These are phyloP conservation scores for Lipomyces sp. DNA, from an alignment of 805 yeast genomes.

Conservation along the genomic window DNA sequence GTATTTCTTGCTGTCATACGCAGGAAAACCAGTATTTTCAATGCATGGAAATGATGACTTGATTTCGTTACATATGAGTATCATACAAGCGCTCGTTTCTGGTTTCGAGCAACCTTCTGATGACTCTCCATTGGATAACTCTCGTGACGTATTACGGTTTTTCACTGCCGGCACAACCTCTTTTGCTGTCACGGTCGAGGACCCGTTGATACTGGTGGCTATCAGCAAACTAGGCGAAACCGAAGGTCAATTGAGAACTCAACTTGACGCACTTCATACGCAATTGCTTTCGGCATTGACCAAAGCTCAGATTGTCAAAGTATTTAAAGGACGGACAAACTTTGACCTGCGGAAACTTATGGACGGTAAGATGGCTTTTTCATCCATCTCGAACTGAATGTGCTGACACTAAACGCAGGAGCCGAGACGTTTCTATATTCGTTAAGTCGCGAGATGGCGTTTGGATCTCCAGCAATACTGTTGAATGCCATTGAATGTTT, in stretches of 20 bases:
- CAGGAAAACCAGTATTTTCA: constrained; percentile 88
- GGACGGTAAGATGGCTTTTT: constrained; percentile 48
- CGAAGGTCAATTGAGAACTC: constrained; percentile 54
- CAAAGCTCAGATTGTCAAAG: constrained; percentile 72
- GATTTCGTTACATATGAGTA: constrained; percentile 73
- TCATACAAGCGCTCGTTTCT: constrained; percentile 77
- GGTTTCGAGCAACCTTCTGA: constrained; percentile 57
- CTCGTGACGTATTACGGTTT: constrained; percentile 28
- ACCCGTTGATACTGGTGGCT: constrained; percentile 77
- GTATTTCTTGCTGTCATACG: constrained; percentile 75
- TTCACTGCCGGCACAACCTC: constrained; percentile 58
- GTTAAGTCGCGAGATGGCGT: constrained; percentile 59
- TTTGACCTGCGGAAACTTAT: constrained; percentile 79
- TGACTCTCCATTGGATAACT: constrained; percentile 23
- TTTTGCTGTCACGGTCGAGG: constrained; percentile 63
- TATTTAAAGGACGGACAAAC: constrained; percentile 72
- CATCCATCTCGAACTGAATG: background rate
- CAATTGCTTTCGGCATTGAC: constrained; percentile 82
- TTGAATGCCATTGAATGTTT: constrained; percentile 70
- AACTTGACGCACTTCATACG: constrained; percentile 72
- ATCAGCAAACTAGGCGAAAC: constrained; percentile 50
- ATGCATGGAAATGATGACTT: constrained; percentile 72
- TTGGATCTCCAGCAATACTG: constrained; percentile 62
- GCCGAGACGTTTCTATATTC: constrained; percentile 76
- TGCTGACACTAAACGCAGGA: constrained; percentile 42